Percentiles rank a stretch among this genome's conserved stretches.
phyloP scores from a whole-genome alignment of 495 filamentous ascomycete species.

The Tuber brumale region DNA sequence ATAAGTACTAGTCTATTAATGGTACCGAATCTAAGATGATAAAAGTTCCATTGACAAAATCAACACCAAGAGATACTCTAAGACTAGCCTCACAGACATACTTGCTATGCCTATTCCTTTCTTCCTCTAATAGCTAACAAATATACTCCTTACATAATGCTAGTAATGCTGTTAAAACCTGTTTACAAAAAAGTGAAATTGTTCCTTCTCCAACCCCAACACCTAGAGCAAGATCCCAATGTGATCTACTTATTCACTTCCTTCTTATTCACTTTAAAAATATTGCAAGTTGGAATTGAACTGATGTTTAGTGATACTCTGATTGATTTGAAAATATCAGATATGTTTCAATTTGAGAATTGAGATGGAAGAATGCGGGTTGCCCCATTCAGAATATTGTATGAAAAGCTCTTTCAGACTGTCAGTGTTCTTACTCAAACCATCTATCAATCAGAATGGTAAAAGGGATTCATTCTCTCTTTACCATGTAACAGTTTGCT shows the following conservation, averaged over 20 bases:
- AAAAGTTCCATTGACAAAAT: conserved; percentile 11
- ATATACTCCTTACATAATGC: neutral
- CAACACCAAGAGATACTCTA: neutral
- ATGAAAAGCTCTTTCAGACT: neutral
- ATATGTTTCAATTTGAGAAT: neutral
- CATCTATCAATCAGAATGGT: neutral
- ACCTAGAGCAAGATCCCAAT: neutral
- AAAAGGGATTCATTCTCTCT: too few species aligned
- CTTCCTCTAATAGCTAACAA: neutral
- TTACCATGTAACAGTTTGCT: too few species aligned
- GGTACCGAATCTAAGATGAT: conserved; percentile 3
- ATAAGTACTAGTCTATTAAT: neutral
- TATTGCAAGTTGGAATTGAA: neutral
- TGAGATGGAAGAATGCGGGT: neutral
- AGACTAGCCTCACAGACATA: neutral
- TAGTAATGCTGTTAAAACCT: neutral
- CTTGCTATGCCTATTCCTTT: neutral
- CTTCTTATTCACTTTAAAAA: conserved; percentile 5
- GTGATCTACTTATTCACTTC: neutral
- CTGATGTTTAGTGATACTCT: conserved; percentile 4
- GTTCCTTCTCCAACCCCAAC: neutral
- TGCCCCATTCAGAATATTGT: neutral
- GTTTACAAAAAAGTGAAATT: neutral
- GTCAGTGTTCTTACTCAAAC: neutral
- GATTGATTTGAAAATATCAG: neutral